phyloP scores from a whole-genome alignment of 2,329 filamentous ascomycete genomes.

The Fusarium acutatum region DNA sequence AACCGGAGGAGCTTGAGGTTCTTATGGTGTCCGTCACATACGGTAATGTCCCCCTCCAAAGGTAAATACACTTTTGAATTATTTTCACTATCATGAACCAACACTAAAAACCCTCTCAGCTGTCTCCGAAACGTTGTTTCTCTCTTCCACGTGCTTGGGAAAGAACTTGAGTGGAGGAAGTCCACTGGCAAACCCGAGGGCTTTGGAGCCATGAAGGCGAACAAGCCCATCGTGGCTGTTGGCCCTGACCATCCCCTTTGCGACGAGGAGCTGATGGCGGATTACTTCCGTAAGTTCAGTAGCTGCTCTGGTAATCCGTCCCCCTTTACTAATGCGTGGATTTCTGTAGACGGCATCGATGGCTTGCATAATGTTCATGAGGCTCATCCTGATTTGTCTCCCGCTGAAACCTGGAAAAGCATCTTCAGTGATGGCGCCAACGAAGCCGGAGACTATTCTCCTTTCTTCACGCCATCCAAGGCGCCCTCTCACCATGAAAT shows the following conservation, averaged over 20 bases:
- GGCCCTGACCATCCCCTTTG: conserved; percentile 87
- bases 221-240: conserved; percentile 85
- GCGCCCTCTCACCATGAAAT: conserved; percentile 84
- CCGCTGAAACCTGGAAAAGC: conserved; percentile 76
- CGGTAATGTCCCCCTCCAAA: conserved; percentile 89
- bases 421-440: conserved; percentile 62
- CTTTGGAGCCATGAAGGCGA: conserved; percentile 75
- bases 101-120: conserved; percentile 51
- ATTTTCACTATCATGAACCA: neutral
- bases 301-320: neutral
- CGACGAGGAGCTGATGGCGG: conserved; percentile 80
- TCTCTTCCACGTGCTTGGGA: conserved; percentile 90
- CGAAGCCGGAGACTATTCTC: conserved; percentile 57
- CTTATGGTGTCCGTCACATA: conserved; percentile 89
- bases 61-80: conserved; percentile 55
- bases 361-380: conserved; percentile 80
- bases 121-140: conserved; percentile 90
- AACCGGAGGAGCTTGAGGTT: conserved; percentile 85
- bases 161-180: conserved; percentile 85
- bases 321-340: conserved; percentile 5
- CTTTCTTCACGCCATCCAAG: conserved; percentile 79
- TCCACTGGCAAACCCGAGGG: conserved; percentile 71
- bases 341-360: conserved; percentile 72
- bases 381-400: conserved; percentile 77
- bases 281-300: conserved; percentile 82